Percentiles rank a stretch among this genome's conserved stretches.
phyloP scores from a whole-genome alignment of 2,329 filamentous ascomycete genomes.

The Colletotrichum nymphaeae region DNA sequence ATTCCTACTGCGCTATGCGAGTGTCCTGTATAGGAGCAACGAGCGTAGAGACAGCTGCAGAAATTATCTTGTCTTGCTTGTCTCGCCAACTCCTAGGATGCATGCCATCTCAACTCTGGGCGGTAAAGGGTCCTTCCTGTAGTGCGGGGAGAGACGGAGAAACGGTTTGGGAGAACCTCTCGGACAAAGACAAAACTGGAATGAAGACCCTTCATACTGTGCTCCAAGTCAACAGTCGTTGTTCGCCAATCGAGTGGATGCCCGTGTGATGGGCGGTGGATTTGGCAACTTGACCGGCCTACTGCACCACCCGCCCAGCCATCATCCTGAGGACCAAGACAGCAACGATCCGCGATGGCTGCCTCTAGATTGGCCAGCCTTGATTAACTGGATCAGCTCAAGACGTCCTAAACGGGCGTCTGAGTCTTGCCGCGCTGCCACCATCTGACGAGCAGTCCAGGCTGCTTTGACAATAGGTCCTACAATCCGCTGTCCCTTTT shows the following conservation, averaged over 20 bases:
- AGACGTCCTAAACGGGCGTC: constrained; percentile 1
- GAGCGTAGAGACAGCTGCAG: background rate
- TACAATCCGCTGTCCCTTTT: background rate
- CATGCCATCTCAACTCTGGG: background rate
- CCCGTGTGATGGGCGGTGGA: background rate
- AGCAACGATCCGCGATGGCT: constrained; percentile 26
- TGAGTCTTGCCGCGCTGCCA: constrained; percentile 8
- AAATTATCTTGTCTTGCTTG: background rate
- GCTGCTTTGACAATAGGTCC: constrained; percentile 5
- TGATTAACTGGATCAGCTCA: constrained; percentile 33
- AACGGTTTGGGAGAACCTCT: background rate
- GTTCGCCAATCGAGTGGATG: background rate
- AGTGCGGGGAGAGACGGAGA: background rate
- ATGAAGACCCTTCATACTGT: constrained; percentile 17
- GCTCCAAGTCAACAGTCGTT: background rate
- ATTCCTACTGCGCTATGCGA: background rate
- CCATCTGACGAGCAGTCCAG: constrained; percentile 1
- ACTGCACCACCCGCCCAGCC: background rate
- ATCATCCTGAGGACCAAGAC: background rate
- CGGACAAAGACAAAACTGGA: background rate
- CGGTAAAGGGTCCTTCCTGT: constrained; percentile 17
- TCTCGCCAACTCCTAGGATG: background rate
- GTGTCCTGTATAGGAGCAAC: background rate
- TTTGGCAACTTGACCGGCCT: constrained; percentile 5
- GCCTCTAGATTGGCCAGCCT: constrained; percentile 33